Conservation (phyloP, 225 moss, liverwort and hornwort species). For the Marchantia polymorpha region DNA sequence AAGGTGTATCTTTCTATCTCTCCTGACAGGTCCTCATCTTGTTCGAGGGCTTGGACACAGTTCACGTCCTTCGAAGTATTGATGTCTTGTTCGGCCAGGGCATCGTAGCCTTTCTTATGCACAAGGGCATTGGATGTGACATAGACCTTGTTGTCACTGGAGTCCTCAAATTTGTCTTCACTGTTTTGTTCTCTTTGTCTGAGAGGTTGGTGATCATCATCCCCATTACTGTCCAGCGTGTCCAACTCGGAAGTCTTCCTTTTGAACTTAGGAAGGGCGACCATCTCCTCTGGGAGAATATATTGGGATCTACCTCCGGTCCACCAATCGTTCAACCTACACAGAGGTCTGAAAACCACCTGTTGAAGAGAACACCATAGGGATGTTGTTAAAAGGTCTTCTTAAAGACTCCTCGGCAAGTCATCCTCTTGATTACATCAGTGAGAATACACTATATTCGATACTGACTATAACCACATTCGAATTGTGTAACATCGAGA, state of each 20-base stretch:
- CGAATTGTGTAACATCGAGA: background rate
- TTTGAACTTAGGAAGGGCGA: conserved; percentile 10
- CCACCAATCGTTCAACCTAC: conserved; percentile 29
- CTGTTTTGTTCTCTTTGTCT: conserved; percentile 8
- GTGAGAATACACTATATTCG: background rate
- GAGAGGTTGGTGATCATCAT: conserved; percentile 21
- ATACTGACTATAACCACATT: background rate
- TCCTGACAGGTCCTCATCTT: background rate
- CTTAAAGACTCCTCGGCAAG: background rate
- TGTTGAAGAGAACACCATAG: conserved; percentile 23
- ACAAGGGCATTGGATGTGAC: conserved; percentile 20
- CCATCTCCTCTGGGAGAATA: conserved; percentile 22
- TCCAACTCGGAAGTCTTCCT: conserved; percentile 11
- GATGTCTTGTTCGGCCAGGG: conserved; percentile 1
- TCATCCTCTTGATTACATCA: background rate
- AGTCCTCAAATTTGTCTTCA: conserved; percentile 12
- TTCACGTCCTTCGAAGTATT: background rate
- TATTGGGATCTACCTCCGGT: conserved; percentile 1
- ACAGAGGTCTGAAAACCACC: conserved; percentile 57
- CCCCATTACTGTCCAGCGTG: background rate
- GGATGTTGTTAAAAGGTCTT: background rate
- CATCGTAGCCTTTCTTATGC: conserved; percentile 28
- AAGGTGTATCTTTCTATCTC: conserved; percentile 40
- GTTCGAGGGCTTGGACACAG: background rate
- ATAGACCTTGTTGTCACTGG: conserved; percentile 3